Evolutionary conservation across 2,329 filamentous ascomycete species (phyloP).

Genomic region (Aspergillus floridensis): DNA sequence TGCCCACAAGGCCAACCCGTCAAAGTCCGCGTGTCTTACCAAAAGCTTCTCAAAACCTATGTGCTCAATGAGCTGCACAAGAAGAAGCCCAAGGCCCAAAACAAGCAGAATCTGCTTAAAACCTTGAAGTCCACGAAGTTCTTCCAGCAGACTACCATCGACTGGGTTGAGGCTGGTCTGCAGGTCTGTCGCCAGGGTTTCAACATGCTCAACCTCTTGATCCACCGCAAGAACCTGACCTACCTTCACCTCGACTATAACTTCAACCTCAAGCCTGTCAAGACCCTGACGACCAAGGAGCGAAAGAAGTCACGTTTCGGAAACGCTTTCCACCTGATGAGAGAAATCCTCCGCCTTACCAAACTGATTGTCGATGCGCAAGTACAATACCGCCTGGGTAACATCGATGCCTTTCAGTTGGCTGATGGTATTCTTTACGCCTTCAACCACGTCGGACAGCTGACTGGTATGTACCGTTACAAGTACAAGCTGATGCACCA

Average conservation of each 20-base stretch:
- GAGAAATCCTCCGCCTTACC: slow-evolving; percentile 90
- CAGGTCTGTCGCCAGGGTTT: slow-evolving; percentile 98
- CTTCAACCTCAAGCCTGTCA: slow-evolving; percentile 98
- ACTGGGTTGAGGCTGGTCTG: slow-evolving; percentile 98
- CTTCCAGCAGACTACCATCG: slow-evolving; percentile 98
- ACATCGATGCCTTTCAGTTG: slow-evolving; percentile 98
- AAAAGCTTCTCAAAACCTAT: slow-evolving; percentile 93
- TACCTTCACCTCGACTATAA: slow-evolving; percentile 99
- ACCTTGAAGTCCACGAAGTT: slow-evolving; percentile 96
- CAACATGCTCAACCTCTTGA: slow-evolving; percentile 97
- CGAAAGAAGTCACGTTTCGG: slow-evolving; percentile 98
- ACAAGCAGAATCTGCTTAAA: slow-evolving; percentile 85
- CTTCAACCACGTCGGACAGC: slow-evolving; percentile 97
- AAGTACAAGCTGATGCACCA: slow-evolving; percentile 99
- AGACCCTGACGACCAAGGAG: slow-evolving; percentile 97
- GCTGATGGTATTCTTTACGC: slow-evolving; percentile 98
- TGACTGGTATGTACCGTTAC: slow-evolving; percentile 99
- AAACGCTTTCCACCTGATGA: slow-evolving; percentile 98
- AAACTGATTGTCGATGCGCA: slow-evolving; percentile 98
- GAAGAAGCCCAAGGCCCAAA: slow-evolving; percentile 91
- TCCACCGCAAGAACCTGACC: slow-evolving; percentile 96
- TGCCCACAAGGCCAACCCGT: slow-evolving; percentile 87
- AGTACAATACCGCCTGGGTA: slow-evolving; percentile 94
- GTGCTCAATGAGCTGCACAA: slow-evolving; percentile 97
- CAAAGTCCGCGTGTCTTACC: slow-evolving; percentile 96